Conservation (phyloP, 805 yeast species). For the Saccharomyces jurei region DNA sequence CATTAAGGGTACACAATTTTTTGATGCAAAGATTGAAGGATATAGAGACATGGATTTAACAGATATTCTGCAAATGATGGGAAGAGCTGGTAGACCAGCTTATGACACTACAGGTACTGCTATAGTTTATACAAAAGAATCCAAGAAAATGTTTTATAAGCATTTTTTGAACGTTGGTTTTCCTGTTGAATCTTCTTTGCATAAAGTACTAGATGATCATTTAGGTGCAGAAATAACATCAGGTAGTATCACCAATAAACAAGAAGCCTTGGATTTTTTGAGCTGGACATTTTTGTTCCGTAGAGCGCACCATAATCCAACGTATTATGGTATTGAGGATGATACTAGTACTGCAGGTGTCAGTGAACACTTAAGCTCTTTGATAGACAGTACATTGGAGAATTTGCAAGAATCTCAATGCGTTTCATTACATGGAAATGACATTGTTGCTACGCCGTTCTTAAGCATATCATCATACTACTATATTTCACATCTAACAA, state of each 20-base stretch:
- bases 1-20: constrained; percentile 93
- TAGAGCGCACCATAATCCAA: constrained; percentile 89
- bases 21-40: constrained; percentile 90
- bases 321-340: constrained; percentile 78
- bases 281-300: constrained; percentile 93
- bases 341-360: constrained; percentile 51
- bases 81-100: constrained; percentile 99
- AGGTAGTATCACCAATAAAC: constrained; percentile 86
- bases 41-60: constrained; percentile 88
- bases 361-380: constrained; percentile 46
- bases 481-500: constrained; percentile 84
- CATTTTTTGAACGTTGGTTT: constrained; percentile 85
- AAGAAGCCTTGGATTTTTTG: constrained; percentile 90
- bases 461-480: constrained; percentile 83
- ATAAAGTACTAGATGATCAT: constrained; percentile 77
- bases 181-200: constrained; percentile 83
- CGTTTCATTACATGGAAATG: constrained; percentile 41
- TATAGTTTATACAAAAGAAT: constrained; percentile 75
- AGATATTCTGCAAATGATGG: constrained; percentile 95
- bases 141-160: constrained; percentile 77
- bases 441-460: constrained; percentile 64
- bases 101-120: constrained; percentile 92
- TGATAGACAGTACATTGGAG: constrained; percentile 62
- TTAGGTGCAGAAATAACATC: constrained; percentile 92
- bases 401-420: constrained; percentile 69